Conservation (phyloP, 208 protist species). For the Acanthamoeba triangularis region DNA sequence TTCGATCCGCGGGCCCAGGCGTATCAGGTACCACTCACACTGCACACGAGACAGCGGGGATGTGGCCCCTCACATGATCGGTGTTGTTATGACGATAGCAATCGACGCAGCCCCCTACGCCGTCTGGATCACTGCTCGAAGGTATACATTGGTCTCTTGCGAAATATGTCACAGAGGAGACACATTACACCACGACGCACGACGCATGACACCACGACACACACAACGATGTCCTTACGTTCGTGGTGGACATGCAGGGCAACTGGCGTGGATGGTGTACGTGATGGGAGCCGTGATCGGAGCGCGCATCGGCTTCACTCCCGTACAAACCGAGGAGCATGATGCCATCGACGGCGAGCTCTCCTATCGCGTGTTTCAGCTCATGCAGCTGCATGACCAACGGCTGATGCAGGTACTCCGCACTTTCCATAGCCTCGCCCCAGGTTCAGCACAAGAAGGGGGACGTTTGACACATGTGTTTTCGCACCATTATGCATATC, state of each 20-base stretch:
- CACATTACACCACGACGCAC: too few species aligned
- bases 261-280: conserved; percentile 89
- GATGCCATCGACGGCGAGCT: conserved; percentile 87
- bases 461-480: neutral
- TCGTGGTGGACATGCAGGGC: neutral
- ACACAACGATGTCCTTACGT: too few species aligned
- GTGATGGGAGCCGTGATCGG: conserved; percentile 86
- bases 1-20: conserved; percentile 79
- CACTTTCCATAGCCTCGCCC: neutral
- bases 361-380: conserved; percentile 84
- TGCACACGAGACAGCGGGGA: too few species aligned
- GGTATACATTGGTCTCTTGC: too few species aligned
- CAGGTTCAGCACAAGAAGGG: too few species aligned
- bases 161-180: neutral
- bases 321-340: conserved; percentile 81
- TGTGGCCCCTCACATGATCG: too few species aligned
- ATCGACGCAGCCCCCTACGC: neutral
- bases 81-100: neutral
- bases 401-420: conserved; percentile 29
- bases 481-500: neutral
- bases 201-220: neutral
- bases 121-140: neutral
- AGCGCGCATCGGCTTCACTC: conserved; percentile 78
- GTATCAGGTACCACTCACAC: conserved; percentile 41
- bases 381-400: conserved; percentile 78